Percentiles rank a stretch among this genome's conserved stretches.
Conservation (phyloP, 73 alveolate genomes). For the Effrenium voratum region DNA sequence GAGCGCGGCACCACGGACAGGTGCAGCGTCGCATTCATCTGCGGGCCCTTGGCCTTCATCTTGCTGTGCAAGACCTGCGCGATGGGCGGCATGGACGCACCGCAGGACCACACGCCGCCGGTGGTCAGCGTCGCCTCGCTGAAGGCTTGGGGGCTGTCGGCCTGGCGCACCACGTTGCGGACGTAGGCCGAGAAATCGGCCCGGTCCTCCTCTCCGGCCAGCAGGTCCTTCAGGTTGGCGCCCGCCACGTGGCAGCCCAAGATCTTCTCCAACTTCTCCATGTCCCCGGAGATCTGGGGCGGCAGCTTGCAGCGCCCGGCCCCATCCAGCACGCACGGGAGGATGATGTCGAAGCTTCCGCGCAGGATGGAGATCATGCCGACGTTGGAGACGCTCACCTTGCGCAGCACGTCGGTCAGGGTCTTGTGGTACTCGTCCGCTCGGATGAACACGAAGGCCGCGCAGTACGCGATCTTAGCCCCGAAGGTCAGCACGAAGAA, state of each 20-base stretch:
- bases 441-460: conserved; percentile 26
- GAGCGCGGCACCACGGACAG: conserved; percentile 21
- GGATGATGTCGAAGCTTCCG: not conserved
- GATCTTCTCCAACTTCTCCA: conserved; percentile 12
- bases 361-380: not conserved
- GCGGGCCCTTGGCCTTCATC: not conserved
- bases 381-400: conserved; percentile 1
- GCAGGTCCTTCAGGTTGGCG: not conserved
- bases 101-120: not conserved
- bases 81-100: not conserved
- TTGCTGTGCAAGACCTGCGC: conserved; percentile 4
- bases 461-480: conserved; percentile 14
- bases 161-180: conserved; percentile 10
- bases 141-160: not conserved
- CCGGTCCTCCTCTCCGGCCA: not conserved
- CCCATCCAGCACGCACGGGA: conserved; percentile 11
- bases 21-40: not conserved
- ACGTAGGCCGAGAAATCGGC: conserved; percentile 17
- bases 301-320: conserved; percentile 25
- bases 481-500: conserved; percentile 16
- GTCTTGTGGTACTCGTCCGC: conserved; percentile 13
- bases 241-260: not conserved
- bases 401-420: conserved; percentile 10
- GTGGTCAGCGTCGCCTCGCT: not conserved
- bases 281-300: not conserved